Evolutionary conservation across 176 grass and related monocot species (phyloP).

Genomic region (Eleusine indica): DNA sequence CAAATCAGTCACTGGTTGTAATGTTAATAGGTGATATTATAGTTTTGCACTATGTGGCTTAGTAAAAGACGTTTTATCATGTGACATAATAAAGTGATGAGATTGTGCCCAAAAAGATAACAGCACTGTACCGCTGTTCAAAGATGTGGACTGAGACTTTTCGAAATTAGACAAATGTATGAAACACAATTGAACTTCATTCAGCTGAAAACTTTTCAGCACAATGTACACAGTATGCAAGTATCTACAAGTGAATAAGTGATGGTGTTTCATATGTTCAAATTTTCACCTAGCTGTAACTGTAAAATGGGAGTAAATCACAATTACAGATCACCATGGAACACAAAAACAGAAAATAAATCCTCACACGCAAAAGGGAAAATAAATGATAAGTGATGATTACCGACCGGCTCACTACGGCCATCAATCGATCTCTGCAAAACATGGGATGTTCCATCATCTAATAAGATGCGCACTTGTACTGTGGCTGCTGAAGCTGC

Average conservation of each 20-base stretch:
- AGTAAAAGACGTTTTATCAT: background rate
- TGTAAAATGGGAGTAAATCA: background rate
- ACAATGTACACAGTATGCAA: slow-evolving; percentile 7
- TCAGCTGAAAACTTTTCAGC: slow-evolving; percentile 5
- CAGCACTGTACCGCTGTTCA: background rate
- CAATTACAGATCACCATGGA: background rate
- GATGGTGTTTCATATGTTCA: slow-evolving; percentile 7
- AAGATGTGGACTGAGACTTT: background rate
- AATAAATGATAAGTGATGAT: slow-evolving; percentile 22
- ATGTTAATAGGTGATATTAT: slow-evolving; percentile 1
- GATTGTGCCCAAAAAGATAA: background rate
- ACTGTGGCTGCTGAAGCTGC: slow-evolving; percentile 89
- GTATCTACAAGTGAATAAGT: slow-evolving; percentile 32
- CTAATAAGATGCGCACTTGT: slow-evolving; percentile 96
- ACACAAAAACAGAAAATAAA: background rate
- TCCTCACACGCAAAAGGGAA: background rate
- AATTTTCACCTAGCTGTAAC: slow-evolving; percentile 23
- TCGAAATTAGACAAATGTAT: slow-evolving; percentile 2
- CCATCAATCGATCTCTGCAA: slow-evolving; percentile 93
- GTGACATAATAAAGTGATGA: slow-evolving; percentile 6
- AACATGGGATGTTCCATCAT: slow-evolving; percentile 94
- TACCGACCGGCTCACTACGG: slow-evolving; percentile 82
- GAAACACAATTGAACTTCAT: slow-evolving; percentile 20
- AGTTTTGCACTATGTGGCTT: slow-evolving; percentile 4
- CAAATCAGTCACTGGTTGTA: background rate